A percentile compares a stretch with the other conserved stretches of the same genome.
These are phyloP conservation scores for Hondaea fermentalgiana DNA, from an alignment of 108 stramenopile genomes.

Conservation along the genomic window DNA sequence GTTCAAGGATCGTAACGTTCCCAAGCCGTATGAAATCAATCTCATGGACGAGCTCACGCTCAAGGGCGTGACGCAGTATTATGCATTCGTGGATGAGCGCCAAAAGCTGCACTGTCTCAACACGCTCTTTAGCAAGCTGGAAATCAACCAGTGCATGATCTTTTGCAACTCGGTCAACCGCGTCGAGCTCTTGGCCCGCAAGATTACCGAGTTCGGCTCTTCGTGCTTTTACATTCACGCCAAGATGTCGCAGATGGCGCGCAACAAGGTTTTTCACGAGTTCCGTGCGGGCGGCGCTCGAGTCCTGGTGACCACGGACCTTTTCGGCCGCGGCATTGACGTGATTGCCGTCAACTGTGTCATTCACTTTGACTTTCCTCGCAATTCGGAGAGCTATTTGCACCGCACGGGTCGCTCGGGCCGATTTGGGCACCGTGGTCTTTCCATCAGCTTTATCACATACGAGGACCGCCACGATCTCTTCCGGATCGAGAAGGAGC, in stretches of 20 bases:
- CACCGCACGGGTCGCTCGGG: slow-evolving; percentile 97
- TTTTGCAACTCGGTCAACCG: slow-evolving; percentile 98
- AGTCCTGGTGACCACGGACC: slow-evolving; percentile 83
- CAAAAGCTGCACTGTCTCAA: slow-evolving; percentile 98
- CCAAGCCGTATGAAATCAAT: slow-evolving; percentile 83
- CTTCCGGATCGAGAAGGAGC: slow-evolving; percentile 83
- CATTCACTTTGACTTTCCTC: slow-evolving; percentile 98
- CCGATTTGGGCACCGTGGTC: slow-evolving; percentile 92
- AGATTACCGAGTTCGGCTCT: slow-evolving; percentile 97
- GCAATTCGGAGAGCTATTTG: slow-evolving; percentile 92
- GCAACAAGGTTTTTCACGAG: slow-evolving; percentile 96
- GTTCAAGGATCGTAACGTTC: slow-evolving; percentile 84
- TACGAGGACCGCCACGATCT: slow-evolving; percentile 72
- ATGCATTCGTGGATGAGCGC: slow-evolving; percentile 95
- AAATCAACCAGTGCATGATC: slow-evolving; percentile 98
- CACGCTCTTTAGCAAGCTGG: slow-evolving; percentile 91
- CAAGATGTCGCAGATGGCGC: slow-evolving; percentile 94
- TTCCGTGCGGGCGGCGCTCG: slow-evolving; percentile 94
- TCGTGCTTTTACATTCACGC: slow-evolving; percentile 99
- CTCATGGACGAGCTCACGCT: slow-evolving; percentile 99
- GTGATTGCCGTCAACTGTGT: slow-evolving; percentile 98
- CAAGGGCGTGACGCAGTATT: slow-evolving; percentile 92
- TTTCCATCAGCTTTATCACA: slow-evolving; percentile 96
- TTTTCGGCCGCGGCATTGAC: slow-evolving; percentile 98
- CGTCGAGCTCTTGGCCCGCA: slow-evolving; percentile 93